Evolutionary conservation across 352 stramenopile species (phyloP).

Genomic region (Globisporangium apiculatum): DNA sequence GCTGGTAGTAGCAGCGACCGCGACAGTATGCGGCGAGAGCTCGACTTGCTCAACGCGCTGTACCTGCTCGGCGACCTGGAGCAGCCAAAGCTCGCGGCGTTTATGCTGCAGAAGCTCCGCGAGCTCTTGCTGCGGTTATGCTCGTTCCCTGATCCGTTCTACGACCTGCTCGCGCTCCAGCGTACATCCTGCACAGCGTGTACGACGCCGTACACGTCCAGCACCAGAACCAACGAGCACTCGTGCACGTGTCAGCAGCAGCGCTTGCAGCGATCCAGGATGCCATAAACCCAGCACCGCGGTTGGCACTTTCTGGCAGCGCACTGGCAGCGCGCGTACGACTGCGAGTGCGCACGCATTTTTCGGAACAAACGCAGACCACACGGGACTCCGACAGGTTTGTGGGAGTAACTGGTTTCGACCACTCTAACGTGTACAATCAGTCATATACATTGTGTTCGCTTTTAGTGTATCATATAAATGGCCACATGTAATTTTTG

Average conservation of each 20-base stretch:
- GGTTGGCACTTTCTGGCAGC: neutral
- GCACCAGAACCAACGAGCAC: slow-evolving; percentile 31
- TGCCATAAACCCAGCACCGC: neutral
- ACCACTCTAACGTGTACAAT: too few relatives aligned
- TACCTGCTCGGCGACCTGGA: slow-evolving; percentile 44
- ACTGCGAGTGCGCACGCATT: too few relatives aligned
- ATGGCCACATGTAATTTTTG: too few relatives aligned
- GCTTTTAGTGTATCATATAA: too few relatives aligned
- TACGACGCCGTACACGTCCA: slow-evolving; percentile 39
- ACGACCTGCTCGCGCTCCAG: slow-evolving; percentile 41
- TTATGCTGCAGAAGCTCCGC: slow-evolving; percentile 47
- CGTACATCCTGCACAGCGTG: slow-evolving; percentile 54
- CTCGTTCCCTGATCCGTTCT: slow-evolving; percentile 45
- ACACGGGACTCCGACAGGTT: too few relatives aligned
- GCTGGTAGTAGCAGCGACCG: neutral
- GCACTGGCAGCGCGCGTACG: too few relatives aligned
- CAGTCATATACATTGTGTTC: too few relatives aligned
- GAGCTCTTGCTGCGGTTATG: slow-evolving; percentile 30
- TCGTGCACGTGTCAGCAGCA: slow-evolving; percentile 1
- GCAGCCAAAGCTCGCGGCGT: slow-evolving; percentile 26
- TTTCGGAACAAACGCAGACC: too few relatives aligned
- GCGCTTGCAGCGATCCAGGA: slow-evolving; percentile 9
- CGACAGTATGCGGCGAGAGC: slow-evolving; percentile 10
- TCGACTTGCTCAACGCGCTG: slow-evolving; percentile 39
- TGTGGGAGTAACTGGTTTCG: too few relatives aligned